Evolutionary conservation across 2,329 filamentous ascomycete genomes (phyloP).

Genomic region (Diaporthe citri): DNA sequence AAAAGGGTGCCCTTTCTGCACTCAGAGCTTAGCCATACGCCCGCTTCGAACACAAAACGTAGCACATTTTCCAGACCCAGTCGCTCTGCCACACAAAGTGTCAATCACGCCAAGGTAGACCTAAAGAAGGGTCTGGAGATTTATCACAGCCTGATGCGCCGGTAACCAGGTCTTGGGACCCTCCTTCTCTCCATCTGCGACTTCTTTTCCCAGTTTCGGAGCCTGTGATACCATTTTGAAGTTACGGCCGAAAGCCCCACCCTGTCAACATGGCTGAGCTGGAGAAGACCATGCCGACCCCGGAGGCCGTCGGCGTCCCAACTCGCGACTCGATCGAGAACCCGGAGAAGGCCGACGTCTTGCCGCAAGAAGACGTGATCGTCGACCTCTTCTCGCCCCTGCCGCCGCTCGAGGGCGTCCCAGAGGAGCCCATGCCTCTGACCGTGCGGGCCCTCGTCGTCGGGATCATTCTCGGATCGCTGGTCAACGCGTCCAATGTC

Average conservation of each 20-base stretch:
- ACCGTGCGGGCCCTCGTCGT: constrained; percentile 61
- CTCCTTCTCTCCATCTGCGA: background rate
- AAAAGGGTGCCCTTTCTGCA: too few relatives aligned
- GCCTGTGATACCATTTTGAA: background rate
- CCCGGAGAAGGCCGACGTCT: constrained; percentile 9
- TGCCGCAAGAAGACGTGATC: constrained; percentile 27
- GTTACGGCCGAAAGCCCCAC: background rate
- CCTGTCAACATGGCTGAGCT: constrained; percentile 9
- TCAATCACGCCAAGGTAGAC: background rate
- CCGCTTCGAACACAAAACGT: too few relatives aligned
- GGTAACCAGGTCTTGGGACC: background rate
- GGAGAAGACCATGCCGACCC: constrained; percentile 25
- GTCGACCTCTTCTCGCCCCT: constrained; percentile 43
- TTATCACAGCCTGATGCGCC: constrained; percentile 7
- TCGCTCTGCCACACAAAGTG: background rate
- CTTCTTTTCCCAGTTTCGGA: background rate
- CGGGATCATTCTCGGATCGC: constrained; percentile 59
- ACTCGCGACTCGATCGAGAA: constrained; percentile 15
- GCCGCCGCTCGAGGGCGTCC: constrained; percentile 44
- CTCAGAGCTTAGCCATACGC: too few relatives aligned
- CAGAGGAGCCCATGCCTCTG: constrained; percentile 56
- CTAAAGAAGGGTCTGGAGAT: background rate
- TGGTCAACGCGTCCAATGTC: constrained; percentile 65
- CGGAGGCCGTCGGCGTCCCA: constrained; percentile 2
- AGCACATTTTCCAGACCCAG: too few relatives aligned